phyloP scores from a whole-genome alignment of 208 protist species.

The Trypanosoma conorhini region DNA sequence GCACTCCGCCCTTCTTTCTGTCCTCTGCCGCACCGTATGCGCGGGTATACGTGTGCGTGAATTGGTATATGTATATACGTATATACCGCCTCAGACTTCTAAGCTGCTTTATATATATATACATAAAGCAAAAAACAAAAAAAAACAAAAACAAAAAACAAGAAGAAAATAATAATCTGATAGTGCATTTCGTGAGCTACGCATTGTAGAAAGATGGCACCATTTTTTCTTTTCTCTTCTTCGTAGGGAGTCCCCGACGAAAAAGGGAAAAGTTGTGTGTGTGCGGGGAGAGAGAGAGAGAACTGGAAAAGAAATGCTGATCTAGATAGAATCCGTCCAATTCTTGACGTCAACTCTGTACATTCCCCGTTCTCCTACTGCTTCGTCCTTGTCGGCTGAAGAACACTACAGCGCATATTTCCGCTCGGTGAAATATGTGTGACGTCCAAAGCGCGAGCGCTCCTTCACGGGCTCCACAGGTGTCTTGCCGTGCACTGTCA shows the following conservation, averaged over 20 bases:
- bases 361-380: background rate
- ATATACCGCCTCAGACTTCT: background rate
- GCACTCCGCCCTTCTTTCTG: background rate
- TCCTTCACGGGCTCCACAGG: constrained; percentile 46
- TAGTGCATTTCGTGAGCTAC: background rate
- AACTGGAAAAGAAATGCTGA: constrained; percentile 8
- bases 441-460: constrained; percentile 67
- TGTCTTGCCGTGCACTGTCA: constrained; percentile 89
- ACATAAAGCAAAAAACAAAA: background rate
- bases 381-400: background rate
- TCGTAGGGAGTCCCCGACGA: background rate
- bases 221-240: background rate
- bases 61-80: constrained; percentile 3
- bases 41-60: background rate
- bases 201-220: background rate
- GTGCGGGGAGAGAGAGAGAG: background rate
- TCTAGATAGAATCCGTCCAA: constrained; percentile 6
- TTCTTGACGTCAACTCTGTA: background rate
- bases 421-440: constrained; percentile 81
- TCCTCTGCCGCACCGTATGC: background rate
- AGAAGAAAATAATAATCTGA: background rate
- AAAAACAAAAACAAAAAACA: background rate
- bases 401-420: constrained; percentile 67
- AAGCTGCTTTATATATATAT: no score
- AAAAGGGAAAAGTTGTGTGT: background rate